Base-by-base conservation (phyloP, 1,284 basidiomycete genomes). In the Golubevia sp. region DNA sequence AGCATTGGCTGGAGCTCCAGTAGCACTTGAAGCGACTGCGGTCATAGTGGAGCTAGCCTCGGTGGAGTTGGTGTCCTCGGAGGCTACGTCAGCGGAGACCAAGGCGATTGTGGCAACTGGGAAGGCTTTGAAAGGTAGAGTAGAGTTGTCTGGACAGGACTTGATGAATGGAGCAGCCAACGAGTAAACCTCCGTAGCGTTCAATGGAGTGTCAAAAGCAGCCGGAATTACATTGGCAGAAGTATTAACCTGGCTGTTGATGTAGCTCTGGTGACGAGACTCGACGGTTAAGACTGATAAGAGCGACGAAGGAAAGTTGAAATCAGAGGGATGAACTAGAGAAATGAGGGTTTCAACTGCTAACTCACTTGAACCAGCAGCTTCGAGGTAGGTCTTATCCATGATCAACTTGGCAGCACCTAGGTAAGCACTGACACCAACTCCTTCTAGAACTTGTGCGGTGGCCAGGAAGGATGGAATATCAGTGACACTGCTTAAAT, bases 221-320 rank as follows among this genome's bases (percentile, higher is more conserved):
- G 49, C 25, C 0, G 71, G 71, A 23, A 71, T 65, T 2, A 58
- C 56, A 25, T 69, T 71, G 1, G 66, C 64, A 1, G 66, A 65
- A 18, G 67, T 60, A 18, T 59, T 49, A 1, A 60, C 64, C 60
- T 68, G 69, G 7, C 66, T 55, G 66, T 86, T 86, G 24, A 88
- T 65, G 27, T 85, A 80, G 2, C 66, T 64, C 2, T 87, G 86
- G n/a, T 89, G 85, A 44, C 87, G 86, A 0, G 86, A 84, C 34
- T 86, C 86, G 24, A 86, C 87, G 1, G 85, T 82, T 1, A 88
- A 81, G 20, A 87, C 73, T n/a, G n/a, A n/a, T n/a, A n/a, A n/a
- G n/a, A n/a, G n/a, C n/a, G n/a, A n/a, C n/a, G n/a, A n/a, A n/a
- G n/a, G n/a, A n/a, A n/a, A n/a, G n/a, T n/a, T n/a, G n/a, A n/a